Base-by-base conservation (phyloP, 192 early-diverging fungal species). In the Coemansia sp. region DNA sequence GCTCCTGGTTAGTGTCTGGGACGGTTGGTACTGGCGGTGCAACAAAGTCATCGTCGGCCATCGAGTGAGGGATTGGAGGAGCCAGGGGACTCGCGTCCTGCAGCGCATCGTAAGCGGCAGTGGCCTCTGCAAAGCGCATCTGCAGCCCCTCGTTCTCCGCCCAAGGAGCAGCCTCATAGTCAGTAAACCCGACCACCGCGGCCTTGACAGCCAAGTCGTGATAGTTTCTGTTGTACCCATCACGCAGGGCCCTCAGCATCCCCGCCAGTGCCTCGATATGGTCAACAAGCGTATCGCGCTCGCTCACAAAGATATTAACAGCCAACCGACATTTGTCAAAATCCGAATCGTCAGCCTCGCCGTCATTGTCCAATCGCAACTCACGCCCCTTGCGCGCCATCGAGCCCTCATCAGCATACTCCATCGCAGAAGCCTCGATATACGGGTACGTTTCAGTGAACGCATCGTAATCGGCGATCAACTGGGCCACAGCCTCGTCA, bases 401-500 rank as follows among this genome's bases (percentile, higher is more conserved):
- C 3, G 56, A 62, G 32, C 61, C 66, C 52, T 75, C 77, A n/a
- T 74, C 59, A 3, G 63, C 65, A 24, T 65, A 52, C 68, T 68
- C 81, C 4, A 63, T 27, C 10, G 71, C 74, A 0, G 68, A 71
- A 0, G 34, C 38, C 39, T 80, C 69, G 38, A 74, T 53, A 9
- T 76, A 65, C 26, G 76, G 83, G 34, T 69, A 80, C 1, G 64
- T 64, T 1, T 69, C 65, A 0, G 83, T 35, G 35, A 86, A 92
- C 19, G 84, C 83, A 12, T 87, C 83, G 48, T 87, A 92, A 10
- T 69, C 79, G 15, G 68, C 58, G 26, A 90, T 77, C 0, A 90
- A 83, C 19, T 62, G 58, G 29, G 84, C 80, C 17, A 91, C 88
- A 2, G 87, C 88, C 50, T 77, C 77, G 58, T 92, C 90, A 57